Base-by-base conservation (phyloP, 495 filamentous ascomycete genomes). In the Neurospora terricola region DNA sequence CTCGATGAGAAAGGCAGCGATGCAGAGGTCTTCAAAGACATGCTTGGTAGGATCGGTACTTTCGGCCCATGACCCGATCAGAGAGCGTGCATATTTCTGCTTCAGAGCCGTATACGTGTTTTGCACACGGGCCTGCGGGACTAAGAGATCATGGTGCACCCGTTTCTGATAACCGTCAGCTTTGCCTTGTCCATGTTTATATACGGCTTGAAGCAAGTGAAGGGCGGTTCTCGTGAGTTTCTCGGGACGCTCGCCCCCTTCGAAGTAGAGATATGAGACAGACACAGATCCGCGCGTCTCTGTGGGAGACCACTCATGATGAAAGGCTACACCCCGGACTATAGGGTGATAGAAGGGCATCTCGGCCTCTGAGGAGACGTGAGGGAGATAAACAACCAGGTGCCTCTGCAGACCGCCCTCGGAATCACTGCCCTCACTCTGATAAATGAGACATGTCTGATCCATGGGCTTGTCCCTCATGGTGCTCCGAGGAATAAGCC, bases 1-100 rank as follows among this genome's bases (percentile, higher is more conserved):
- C 85, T 97, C 95, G 38, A 98, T 91, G 45, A 99, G 82, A 77
- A 98, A 98, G 11, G 96, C 93, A 1, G 96, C 91, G 73, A 98
- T 96, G n/a, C 89, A 84, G 23, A 99, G 82, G 79, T 98, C 94
- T 79, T 98, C 96, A 80, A 97, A 97, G 9, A 98, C 93, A 81
- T 98, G 94, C 79, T 98, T 98, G 27, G 84, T 86, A 0, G 94
- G 92, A 79, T 97, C 94, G 3, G 95, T 97, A 66, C 85, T 84
- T 82, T 98, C 95, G 14, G 88, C 89, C 96, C 96, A 98, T 9
- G 79, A 78, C 34, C 86, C 80, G 34, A 91, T 89, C 21, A 99
- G 83, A 14, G 78, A 75, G 4, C 86, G 82, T 0, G 92, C 93
- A 81, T 98, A 93, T 69, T 87, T 89, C 23, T 84, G 80, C 81